These are phyloP conservation scores for Thymus mandschuricus DNA, from an alignment of 257 asterid species.

Conservation along the genomic window DNA sequence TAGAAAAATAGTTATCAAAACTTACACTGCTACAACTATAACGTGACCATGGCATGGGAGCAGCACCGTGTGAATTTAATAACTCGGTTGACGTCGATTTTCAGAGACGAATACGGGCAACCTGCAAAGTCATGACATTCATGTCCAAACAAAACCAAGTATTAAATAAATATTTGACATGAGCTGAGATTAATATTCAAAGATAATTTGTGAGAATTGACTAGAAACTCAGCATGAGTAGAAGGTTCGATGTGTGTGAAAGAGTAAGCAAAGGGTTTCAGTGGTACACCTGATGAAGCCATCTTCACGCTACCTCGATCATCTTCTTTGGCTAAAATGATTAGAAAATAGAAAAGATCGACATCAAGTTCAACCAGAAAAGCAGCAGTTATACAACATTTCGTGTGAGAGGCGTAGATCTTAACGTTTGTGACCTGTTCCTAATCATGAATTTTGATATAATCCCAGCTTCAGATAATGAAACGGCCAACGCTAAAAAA, in stretches of 20 bases:
- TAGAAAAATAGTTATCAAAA: not conserved
- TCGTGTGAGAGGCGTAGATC: not conserved
- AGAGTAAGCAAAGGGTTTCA: too few species aligned
- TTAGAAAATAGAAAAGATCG: not conserved
- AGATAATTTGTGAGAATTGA: not conserved
- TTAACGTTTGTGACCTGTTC: conserved; percentile 22
- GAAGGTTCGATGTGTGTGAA: not conserved
- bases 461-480: not conserved
- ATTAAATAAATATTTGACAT: not conserved
- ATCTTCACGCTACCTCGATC: conserved; percentile 16
- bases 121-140: conserved; percentile 29
- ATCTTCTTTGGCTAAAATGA: not conserved
- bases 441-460: not conserved
- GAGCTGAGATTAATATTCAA: not conserved
- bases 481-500: not conserved
- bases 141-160: conserved; percentile 7
- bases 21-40: conserved; percentile 2
- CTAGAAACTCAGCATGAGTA: conserved; percentile 7
- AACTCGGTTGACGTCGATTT: not conserved
- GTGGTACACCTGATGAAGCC: conserved; percentile 9
- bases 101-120: conserved; percentile 11
- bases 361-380: conserved; percentile 13
- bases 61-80: conserved; percentile 27
- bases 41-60: conserved; percentile 16
- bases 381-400: conserved; percentile 25